Base-by-base conservation (phyloP, 108 stramenopile genomes). In the Cyclotella atomus region DNA sequence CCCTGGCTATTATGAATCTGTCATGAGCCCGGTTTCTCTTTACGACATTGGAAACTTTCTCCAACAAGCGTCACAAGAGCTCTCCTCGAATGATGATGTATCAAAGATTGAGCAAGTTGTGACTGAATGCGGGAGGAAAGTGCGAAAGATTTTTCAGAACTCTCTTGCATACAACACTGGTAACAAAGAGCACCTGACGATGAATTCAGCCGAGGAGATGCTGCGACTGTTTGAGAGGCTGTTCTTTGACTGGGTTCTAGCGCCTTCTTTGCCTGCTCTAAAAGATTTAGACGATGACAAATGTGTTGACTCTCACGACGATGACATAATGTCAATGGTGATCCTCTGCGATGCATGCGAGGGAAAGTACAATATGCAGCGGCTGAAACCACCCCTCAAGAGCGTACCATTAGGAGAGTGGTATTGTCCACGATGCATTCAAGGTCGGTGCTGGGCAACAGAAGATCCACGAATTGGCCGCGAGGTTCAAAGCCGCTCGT, bases 341-440 rank as follows among this genome's bases (percentile, higher is more conserved):
- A 79, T 96, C 0, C 73, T 96, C 54, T 96, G 95, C 64, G 95
- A 96, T 72, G 89, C 84, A 9, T 96, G 95, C 59, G 95, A 96
- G 81, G 95, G 89, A n/a, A 95, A 96, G 33, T 96, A 83, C 81
- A 96, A 96, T 60, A 89, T 96, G 73, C 68, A 56, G 32, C 76
- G 95, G 25, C 78, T 96, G 34, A 76, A 85, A 53, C 92, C 92
- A 44, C 91, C 92, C 34, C 57, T 96, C 25, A 12, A 68, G 9
- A 77, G 83, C 15, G 87, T 96, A 29, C 95, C 95, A 6, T 87
- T 84, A 73, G 92, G 92, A 28, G 92, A 96, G 45, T 96, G 95
- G 95, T 90, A 89, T 66, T 96, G 95, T 65, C 92, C 92, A 21
- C 54, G 95, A 29, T 96, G 95, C 57, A 47, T 91, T 4, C 63